Base-by-base conservation (phyloP, 2,329 filamentous ascomycete genomes). In the Tolypocladium album region DNA sequence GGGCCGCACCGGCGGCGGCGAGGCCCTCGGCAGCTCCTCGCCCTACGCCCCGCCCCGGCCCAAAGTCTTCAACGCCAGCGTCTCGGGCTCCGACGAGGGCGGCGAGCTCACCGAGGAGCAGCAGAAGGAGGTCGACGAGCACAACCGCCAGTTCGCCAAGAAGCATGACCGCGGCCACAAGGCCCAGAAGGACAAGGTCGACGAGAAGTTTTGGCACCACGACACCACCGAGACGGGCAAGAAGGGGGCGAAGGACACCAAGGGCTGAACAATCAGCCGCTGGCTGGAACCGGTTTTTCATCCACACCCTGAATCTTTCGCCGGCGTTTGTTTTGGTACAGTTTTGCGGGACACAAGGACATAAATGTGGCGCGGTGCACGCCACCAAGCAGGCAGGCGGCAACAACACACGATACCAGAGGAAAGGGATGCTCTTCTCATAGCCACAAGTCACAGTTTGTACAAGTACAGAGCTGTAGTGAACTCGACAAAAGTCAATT, bases 131-230 rank as follows among this genome's bases (percentile, higher is more conserved):
- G 83, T 86, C 20, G 77, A 84, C 58, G 68, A 76, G 70, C 84
- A 87, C 67, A 87, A 87, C 61, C 63, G 62, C 63, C 81, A 86
- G 0, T 86, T 86, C 68, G 80, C 80, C 56, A 67, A 76, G 65
- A 79, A 78, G 63, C 79, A 85, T 65, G 83, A 82, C 60, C 74
- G 70, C 15, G 75, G 77, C 0, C 65, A 71, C 7, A 53, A 64
- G 3, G 78, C 78, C 0, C 71, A 67, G 1, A 69, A 73, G 1
- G 80, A 84, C 61, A 80, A 80, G 71, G 82, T 85, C 2, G 73
- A 82, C 61, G 79, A 80, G 69, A 78, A 76, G 22, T 86, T 81
- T 62, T 86, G 82, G 81, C 72, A 58, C 27, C 8, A 12, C 0
- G 62, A 61, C 1, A 55, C n/a, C 31, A 27, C n/a, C 22, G 39